Conservation (phyloP, 2,329 filamentous ascomycete species). For the Ceratocystis papillata region DNA sequence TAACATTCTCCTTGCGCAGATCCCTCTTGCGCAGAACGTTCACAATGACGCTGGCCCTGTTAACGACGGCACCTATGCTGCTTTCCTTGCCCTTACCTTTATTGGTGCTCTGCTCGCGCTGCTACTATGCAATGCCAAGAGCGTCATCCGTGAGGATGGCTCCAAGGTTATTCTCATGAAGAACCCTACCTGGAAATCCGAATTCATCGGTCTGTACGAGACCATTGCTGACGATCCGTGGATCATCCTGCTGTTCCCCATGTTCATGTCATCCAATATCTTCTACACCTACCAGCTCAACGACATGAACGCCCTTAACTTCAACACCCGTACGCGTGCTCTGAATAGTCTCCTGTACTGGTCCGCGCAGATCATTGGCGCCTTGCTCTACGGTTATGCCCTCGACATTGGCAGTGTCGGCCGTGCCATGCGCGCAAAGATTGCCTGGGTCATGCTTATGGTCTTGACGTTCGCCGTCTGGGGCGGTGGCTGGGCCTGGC, state of each 20-base stretch:
- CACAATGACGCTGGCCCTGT: constrained; percentile 45
- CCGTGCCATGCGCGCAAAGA: constrained; percentile 57
- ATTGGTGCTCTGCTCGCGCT: constrained; percentile 59
- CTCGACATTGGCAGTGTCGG: constrained; percentile 52
- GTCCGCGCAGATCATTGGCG: constrained; percentile 65
- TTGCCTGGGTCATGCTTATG: constrained; percentile 51
- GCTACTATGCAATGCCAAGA: constrained; percentile 57
- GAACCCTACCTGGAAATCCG: constrained; percentile 75
- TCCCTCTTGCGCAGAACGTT: constrained; percentile 64
- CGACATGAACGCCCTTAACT: constrained; percentile 43
- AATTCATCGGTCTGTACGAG: constrained; percentile 64
- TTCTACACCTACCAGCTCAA: constrained; percentile 50
- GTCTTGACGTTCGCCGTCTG: constrained; percentile 65
- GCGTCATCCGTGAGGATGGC: constrained; percentile 65
- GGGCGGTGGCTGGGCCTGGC: constrained; percentile 73
- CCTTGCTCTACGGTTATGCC: constrained; percentile 58
- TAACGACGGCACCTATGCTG: constrained; percentile 73
- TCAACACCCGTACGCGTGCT: constrained; percentile 45
- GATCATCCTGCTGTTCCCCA: constrained; percentile 56
- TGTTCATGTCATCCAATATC: constrained; percentile 46
- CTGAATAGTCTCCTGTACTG: constrained; percentile 75
- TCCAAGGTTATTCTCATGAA: constrained; percentile 78
- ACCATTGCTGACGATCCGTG: constrained; percentile 60
- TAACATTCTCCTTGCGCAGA: constrained; percentile 31
- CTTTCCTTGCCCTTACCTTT: constrained; percentile 75